phyloP scores from a whole-genome alignment of 2,329 filamentous ascomycete species.

The Helotiales sp. region DNA sequence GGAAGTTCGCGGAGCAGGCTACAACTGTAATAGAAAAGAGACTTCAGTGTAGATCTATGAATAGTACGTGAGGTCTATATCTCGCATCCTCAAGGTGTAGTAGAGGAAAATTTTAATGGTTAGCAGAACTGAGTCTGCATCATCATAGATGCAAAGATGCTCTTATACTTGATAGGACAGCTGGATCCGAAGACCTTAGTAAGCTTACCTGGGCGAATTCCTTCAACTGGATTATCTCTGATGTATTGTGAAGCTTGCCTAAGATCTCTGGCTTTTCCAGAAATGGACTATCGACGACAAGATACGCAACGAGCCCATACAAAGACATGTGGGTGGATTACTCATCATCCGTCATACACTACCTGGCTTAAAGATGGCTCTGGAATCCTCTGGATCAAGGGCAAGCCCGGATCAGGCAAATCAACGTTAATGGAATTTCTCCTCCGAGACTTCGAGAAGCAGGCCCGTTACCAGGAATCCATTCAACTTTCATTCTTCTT shows the following conservation, averaged over 20 bases:
- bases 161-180: no score
- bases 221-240: neutral
- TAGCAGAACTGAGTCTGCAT: no score
- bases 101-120: no score
- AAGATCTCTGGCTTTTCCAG: constrained; percentile 35
- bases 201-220: no score
- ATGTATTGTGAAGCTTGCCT: constrained; percentile 28
- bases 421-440: neutral
- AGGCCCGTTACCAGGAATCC: neutral
- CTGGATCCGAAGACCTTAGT: no score
- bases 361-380: constrained; percentile 23
- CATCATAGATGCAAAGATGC: no score
- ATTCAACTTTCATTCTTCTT: neutral
- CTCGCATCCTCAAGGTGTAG: no score
- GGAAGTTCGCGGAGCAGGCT: no score
- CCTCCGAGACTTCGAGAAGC: no score
- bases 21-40: no score
- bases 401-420: constrained; percentile 28
- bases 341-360: constrained; percentile 25
- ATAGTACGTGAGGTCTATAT: no score
- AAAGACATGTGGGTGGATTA: constrained; percentile 32
- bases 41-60: no score
- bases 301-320: constrained; percentile 35
- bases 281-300: constrained; percentile 32
- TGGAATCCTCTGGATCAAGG: constrained; percentile 40